Conservation (phyloP, 2,329 filamentous ascomycete species). For the Hypoxylon sp. region DNA sequence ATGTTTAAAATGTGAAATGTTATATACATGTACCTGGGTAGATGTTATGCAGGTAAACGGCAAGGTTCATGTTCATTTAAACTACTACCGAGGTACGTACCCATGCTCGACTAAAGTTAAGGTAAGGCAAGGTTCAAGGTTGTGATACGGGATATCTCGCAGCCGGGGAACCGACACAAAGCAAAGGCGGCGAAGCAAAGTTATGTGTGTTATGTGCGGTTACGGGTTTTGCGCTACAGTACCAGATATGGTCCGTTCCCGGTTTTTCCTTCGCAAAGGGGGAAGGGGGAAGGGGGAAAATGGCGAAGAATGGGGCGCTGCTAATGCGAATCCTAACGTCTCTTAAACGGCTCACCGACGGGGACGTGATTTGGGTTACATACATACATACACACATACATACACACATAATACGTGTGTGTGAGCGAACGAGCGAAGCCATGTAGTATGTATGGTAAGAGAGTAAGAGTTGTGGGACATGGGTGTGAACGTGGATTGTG, state of each 20-base stretch:
- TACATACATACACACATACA: neutral
- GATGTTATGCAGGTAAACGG: neutral
- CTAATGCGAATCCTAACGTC: constrained; percentile 7
- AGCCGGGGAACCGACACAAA: constrained; percentile 16
- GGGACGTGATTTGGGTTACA: constrained; percentile 28
- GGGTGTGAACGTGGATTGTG: no score
- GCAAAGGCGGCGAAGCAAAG: constrained; percentile 17
- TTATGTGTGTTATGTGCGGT: constrained; percentile 9
- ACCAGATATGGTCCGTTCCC: constrained; percentile 22
- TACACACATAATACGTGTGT: constrained; percentile 29
- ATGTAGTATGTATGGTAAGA: neutral
- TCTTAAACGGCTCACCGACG: constrained; percentile 32
- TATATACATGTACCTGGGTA: neutral
- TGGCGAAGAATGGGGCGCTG: neutral
- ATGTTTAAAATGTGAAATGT: neutral
- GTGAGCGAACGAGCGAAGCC: neutral
- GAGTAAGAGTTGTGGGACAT: no score
- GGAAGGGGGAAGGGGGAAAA: neutral
- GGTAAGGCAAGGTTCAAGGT: constrained; percentile 7
- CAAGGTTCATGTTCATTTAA: constrained; percentile 3
- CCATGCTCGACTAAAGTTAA: neutral
- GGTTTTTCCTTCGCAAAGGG: constrained; percentile 10
- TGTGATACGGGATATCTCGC: constrained; percentile 27
- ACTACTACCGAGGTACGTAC: constrained; percentile 10
- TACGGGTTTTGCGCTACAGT: constrained; percentile 4